These are phyloP conservation scores for Tetratostichococcus sp. DNA, from an alignment of 139 green algal genomes.

Conservation along the genomic window DNA sequence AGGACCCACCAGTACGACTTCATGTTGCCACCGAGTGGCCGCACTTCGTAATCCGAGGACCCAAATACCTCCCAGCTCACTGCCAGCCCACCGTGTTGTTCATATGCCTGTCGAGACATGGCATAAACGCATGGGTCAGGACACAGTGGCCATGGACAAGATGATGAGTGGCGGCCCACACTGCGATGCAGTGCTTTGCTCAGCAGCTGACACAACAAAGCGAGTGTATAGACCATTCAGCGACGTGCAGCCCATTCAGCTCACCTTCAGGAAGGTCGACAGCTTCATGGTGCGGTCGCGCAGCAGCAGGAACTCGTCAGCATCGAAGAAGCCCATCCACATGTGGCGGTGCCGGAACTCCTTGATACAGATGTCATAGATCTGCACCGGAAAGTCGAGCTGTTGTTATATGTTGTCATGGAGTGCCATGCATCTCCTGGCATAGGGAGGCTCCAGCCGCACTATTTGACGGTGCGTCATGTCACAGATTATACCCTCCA, in stretches of 20 bases:
- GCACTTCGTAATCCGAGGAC: constrained; percentile 17
- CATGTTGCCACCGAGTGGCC: constrained; percentile 16
- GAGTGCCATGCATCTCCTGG: too few species aligned
- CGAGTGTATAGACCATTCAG: too few species aligned
- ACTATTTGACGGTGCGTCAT: too few species aligned
- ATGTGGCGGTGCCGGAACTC: constrained; percentile 1
- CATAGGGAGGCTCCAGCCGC: too few species aligned
- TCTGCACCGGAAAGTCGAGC: background rate
- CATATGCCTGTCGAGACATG: constrained; percentile 1
- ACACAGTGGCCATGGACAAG: too few species aligned
- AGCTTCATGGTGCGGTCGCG: background rate
- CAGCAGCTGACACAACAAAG: too few species aligned
- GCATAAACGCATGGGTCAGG: too few species aligned
- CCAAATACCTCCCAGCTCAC: constrained; percentile 34
- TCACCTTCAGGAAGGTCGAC: background rate
- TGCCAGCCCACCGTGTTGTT: constrained; percentile 6
- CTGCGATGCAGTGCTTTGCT: too few species aligned
- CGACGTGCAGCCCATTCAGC: too few species aligned
- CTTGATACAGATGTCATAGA: constrained; percentile 24
- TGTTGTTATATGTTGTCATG: too few species aligned
- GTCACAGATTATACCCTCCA: too few species aligned
- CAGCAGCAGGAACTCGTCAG: constrained; percentile 22
- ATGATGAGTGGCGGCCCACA: too few species aligned
- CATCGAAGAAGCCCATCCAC: constrained; percentile 31
- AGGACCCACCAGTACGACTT: constrained; percentile 14